Conservation (phyloP, 116 monocot genomes). For the Dioscorea cayenensis region DNA sequence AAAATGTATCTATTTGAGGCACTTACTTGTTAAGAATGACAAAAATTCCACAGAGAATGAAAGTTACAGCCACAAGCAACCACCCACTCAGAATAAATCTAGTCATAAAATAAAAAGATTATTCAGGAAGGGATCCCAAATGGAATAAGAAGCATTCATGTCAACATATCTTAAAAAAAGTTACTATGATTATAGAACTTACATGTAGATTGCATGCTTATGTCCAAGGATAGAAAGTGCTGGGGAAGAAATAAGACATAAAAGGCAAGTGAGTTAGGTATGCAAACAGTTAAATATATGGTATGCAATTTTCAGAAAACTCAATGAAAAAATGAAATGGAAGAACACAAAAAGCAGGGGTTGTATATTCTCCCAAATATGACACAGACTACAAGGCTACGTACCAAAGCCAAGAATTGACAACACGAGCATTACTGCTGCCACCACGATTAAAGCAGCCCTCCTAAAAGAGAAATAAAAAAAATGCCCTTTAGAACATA, state of each 20-base stretch:
- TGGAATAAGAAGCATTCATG: background rate
- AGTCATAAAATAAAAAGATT: conserved; percentile 13
- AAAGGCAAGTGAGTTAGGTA: background rate
- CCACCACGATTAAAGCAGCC: conserved; percentile 47
- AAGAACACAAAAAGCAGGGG: background rate
- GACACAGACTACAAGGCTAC: conserved; percentile 14
- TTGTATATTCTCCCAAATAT: background rate
- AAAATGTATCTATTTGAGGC: too few species aligned
- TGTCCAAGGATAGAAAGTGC: conserved; percentile 51
- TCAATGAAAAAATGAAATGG: conserved; percentile 1
- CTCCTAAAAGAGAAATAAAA: conserved; percentile 29
- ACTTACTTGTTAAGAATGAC: conserved; percentile 71
- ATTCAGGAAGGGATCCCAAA: background rate
- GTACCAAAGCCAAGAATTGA: conserved; percentile 69
- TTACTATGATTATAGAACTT: conserved; percentile 14
- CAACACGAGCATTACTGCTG: conserved; percentile 67
- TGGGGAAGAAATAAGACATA: conserved; percentile 23
- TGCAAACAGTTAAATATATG: too few species aligned
- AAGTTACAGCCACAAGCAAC: conserved; percentile 74
- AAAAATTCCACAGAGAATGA: conserved; percentile 70
- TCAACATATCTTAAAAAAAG: background rate
- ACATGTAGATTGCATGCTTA: conserved; percentile 70
- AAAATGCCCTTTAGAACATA: background rate
- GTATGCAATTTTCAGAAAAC: background rate
- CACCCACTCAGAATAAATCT: conserved; percentile 77